Percentiles rank a stretch among this genome's conserved stretches.
Evolutionary conservation across 2,329 filamentous ascomycete genomes (phyloP).

Genomic region (Karstenula rhodostoma): DNA sequence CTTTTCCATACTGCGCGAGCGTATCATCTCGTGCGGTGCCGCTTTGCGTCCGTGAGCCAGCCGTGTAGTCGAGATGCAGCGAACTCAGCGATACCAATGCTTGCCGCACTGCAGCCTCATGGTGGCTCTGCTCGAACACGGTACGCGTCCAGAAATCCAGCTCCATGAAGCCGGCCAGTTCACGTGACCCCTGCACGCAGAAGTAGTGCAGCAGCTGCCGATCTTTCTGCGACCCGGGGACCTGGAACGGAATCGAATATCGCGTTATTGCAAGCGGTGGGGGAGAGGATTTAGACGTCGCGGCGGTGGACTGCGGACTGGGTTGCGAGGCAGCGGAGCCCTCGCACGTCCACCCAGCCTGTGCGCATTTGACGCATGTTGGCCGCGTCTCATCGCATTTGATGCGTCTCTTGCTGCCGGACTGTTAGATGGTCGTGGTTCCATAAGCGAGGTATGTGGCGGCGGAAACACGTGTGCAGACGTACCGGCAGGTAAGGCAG

Average conservation of each 20-base stretch:
- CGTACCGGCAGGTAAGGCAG: constrained; percentile 18
- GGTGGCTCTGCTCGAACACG: constrained; percentile 15
- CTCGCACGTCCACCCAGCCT: constrained; percentile 15
- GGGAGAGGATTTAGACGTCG: background rate
- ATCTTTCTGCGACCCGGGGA: constrained; percentile 17
- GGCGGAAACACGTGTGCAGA: too few species aligned
- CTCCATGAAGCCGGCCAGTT: constrained; percentile 11
- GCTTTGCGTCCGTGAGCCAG: background rate
- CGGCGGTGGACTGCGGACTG: background rate
- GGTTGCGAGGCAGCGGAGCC: background rate
- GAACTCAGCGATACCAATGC: constrained; percentile 14
- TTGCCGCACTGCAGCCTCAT: constrained; percentile 11
- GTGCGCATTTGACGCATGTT: constrained; percentile 14
- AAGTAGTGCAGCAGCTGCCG: constrained; percentile 19
- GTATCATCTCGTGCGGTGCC: constrained; percentile 4
- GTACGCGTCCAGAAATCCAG: constrained; percentile 17
- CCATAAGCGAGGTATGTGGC: background rate
- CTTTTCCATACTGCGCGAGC: constrained; percentile 11
- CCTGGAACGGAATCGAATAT: constrained; percentile 14
- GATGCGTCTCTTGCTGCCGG: constrained; percentile 12
- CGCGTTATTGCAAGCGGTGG: constrained; percentile 6
- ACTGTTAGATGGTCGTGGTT: background rate
- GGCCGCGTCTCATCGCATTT: constrained; percentile 16
- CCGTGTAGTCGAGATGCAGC: constrained; percentile 15
- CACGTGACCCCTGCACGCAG: constrained; percentile 15